Conservation (phyloP, 352 stramenopile genomes). For the Aphanomyces astaci region DNA sequence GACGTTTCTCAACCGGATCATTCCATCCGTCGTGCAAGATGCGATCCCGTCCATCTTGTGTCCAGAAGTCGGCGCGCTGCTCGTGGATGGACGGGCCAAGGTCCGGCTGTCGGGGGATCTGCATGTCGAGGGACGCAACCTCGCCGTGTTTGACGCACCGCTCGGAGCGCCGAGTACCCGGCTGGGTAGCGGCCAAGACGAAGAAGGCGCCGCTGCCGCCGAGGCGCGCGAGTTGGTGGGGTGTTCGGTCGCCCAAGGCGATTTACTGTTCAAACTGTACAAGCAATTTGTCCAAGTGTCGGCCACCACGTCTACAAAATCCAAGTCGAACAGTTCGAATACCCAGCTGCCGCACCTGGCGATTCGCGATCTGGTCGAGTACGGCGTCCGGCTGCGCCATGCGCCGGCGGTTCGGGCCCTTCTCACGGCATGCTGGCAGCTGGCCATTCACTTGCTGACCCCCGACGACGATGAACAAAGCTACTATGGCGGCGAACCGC, state of each 20-base stretch:
- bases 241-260: slow-evolving; percentile 41
- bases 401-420: slow-evolving; percentile 41
- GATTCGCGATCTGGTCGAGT: slow-evolving; percentile 54
- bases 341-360: slow-evolving; percentile 38
- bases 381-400: slow-evolving; percentile 52
- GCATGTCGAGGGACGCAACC: slow-evolving; percentile 45
- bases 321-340: slow-evolving; percentile 48
- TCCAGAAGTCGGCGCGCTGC: slow-evolving; percentile 47
- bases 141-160: slow-evolving; percentile 49
- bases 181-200: too few species aligned
- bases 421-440: slow-evolving; percentile 44
- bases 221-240: slow-evolving; percentile 43
- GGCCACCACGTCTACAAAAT: too few species aligned
- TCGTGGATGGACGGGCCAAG: slow-evolving; percentile 49
- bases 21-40: slow-evolving; percentile 51
- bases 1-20: slow-evolving; percentile 66
- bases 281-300: slow-evolving; percentile 42
- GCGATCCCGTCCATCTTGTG: slow-evolving; percentile 54
- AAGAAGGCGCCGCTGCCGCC: slow-evolving; percentile 24
- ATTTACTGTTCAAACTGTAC: slow-evolving; percentile 40
- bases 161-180: slow-evolving; percentile 25
- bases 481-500: too few species aligned
- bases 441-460: slow-evolving; percentile 38
- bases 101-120: slow-evolving; percentile 51
- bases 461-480: slow-evolving; percentile 12